Evolutionary conservation across 805 yeast species (phyloP).

Genomic region (Candida koratica): DNA sequence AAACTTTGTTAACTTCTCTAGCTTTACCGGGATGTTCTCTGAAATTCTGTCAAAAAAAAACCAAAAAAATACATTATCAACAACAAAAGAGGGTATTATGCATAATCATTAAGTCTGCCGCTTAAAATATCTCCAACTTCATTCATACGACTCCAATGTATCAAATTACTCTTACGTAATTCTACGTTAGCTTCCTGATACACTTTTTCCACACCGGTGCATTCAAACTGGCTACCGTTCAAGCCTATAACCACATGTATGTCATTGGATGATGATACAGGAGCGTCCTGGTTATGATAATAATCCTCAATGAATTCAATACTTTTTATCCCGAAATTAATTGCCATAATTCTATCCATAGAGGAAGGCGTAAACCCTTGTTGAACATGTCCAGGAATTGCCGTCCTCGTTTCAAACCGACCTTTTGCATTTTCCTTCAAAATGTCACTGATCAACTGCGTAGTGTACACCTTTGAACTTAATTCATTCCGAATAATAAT

Average conservation of each 20-base stretch:
- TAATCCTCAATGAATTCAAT: slow-evolving; percentile 58
- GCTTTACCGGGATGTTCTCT: no score
- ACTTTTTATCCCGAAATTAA: slow-evolving; percentile 66
- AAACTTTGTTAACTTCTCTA: no score
- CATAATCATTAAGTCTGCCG: slow-evolving; percentile 46
- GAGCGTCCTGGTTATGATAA: slow-evolving; percentile 6
- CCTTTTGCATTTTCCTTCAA: slow-evolving; percentile 60
- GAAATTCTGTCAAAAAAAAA: no score
- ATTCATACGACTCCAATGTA: slow-evolving; percentile 66
- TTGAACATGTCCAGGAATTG: slow-evolving; percentile 83
- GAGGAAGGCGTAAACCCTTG: slow-evolving; percentile 79
- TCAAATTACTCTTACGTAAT: slow-evolving; percentile 60
- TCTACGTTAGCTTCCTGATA: slow-evolving; percentile 61
- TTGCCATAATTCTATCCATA: slow-evolving; percentile 72
- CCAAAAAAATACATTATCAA: no score
- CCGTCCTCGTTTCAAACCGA: slow-evolving; percentile 71
- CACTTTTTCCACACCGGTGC: slow-evolving; percentile 52
- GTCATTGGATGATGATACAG: background rate
- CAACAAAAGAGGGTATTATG: no score
- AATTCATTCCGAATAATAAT: slow-evolving; percentile 63
- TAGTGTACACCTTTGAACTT: slow-evolving; percentile 63
- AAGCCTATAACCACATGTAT: slow-evolving; percentile 59
- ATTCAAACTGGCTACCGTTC: slow-evolving; percentile 60
- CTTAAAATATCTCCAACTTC: slow-evolving; percentile 65
- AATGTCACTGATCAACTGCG: slow-evolving; percentile 68